Conservation (phyloP, 495 filamentous ascomycete genomes). For the Trichoderma virens region DNA sequence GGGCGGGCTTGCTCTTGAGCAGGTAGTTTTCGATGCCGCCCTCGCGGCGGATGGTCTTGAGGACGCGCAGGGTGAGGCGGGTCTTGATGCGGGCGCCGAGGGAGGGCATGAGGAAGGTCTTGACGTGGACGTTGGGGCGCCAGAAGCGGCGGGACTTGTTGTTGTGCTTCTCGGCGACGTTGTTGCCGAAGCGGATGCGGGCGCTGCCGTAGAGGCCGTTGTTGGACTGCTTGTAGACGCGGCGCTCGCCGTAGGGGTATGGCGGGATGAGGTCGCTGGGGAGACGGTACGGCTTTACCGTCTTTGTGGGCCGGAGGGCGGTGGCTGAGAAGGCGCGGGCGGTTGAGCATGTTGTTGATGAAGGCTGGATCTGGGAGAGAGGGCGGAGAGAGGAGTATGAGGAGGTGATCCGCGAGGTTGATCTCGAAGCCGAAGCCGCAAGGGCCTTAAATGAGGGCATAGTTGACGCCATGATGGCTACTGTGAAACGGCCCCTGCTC, state of each 20-base stretch:
- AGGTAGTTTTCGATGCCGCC: conserved; percentile 91
- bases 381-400: neutral
- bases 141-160: conserved; percentile 80
- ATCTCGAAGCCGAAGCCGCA: neutral
- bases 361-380: neutral
- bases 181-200: conserved; percentile 85
- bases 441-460: neutral
- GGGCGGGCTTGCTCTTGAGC: conserved; percentile 58
- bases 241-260: conserved; percentile 79
- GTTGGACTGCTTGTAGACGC: conserved; percentile 80
- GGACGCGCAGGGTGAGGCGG: conserved; percentile 63
- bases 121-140: conserved; percentile 79
- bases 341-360: neutral
- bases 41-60: conserved; percentile 79
- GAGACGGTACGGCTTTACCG: conserved; percentile 17
- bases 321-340: conserved; percentile 21
- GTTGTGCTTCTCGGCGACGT: conserved; percentile 65
- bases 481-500: no score
- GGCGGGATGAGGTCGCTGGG: conserved; percentile 45
- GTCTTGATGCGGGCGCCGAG: conserved; percentile 61
- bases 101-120: conserved; percentile 63
- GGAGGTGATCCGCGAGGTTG: neutral
- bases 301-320: conserved; percentile 18
- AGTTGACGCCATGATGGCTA: neutral
- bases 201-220: conserved; percentile 73